Evolutionary conservation across 2,329 filamentous ascomycete species (phyloP).

Genomic region (Alternaria solani): DNA sequence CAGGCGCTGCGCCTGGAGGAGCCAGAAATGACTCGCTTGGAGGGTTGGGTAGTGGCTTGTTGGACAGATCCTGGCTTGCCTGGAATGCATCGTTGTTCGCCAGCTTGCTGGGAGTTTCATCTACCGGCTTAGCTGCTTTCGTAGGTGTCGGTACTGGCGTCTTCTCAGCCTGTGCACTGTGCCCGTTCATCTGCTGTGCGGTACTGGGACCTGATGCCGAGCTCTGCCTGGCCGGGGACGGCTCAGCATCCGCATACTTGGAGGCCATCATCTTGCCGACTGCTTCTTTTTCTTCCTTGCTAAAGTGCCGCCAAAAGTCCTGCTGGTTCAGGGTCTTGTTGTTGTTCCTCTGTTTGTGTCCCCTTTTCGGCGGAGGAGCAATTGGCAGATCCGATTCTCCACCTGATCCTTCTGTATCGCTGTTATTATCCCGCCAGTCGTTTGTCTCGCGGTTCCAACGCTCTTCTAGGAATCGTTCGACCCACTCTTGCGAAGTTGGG

Average conservation of each 20-base stretch:
- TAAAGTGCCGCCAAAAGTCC: slow-evolving; percentile 58
- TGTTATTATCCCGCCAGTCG: slow-evolving; percentile 80
- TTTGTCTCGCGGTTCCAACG: slow-evolving; percentile 73
- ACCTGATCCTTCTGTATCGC: slow-evolving; percentile 64
- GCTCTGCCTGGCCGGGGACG: slow-evolving; percentile 44
- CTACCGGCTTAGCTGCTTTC: slow-evolving; percentile 28
- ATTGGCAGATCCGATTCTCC: slow-evolving; percentile 24
- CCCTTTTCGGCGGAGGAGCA: slow-evolving; percentile 37
- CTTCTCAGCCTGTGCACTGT: slow-evolving; percentile 26
- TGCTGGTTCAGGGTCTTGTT: slow-evolving; percentile 61
- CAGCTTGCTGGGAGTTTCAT: slow-evolving; percentile 30
- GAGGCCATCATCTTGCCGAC: slow-evolving; percentile 53
- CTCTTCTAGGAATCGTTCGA: slow-evolving; percentile 80
- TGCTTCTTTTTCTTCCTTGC: slow-evolving; percentile 48
- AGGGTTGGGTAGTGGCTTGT: slow-evolving; percentile 12
- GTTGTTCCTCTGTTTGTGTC: slow-evolving; percentile 54
- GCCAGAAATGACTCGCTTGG: slow-evolving; percentile 25
- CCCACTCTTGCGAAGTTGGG: slow-evolving; percentile 80
- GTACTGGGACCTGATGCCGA: slow-evolving; percentile 28
- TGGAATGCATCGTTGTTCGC: slow-evolving; percentile 11
- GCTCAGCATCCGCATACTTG: slow-evolving; percentile 48
- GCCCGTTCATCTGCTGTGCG: slow-evolving; percentile 22
- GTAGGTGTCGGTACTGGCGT: slow-evolving; percentile 28
- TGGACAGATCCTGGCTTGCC: slow-evolving; percentile 2
- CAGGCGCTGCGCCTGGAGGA: slow-evolving; percentile 26